Percentiles rank a stretch among this genome's conserved stretches.
phyloP scores from a whole-genome alignment of 202 grass and related monocot species.

The Hordeum pubiflorum region DNA sequence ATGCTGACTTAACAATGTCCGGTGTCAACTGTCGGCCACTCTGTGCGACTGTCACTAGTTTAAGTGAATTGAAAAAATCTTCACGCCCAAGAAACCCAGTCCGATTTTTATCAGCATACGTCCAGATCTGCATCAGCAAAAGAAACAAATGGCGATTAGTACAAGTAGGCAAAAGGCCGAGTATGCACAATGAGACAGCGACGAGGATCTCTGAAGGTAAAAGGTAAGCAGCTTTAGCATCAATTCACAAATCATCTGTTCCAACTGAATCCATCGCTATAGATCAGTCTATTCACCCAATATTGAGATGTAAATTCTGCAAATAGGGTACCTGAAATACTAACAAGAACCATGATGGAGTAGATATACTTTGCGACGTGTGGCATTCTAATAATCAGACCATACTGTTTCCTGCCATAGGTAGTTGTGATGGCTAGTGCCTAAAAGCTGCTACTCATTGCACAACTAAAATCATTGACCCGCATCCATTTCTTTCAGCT shows the following conservation, averaged over 20 bases:
- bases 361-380: neutral
- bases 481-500: neutral
- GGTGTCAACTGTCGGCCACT: slow-evolving; percentile 67
- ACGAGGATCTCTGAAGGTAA: neutral
- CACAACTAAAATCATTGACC: neutral
- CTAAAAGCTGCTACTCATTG: neutral
- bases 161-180: neutral
- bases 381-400: neutral
- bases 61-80: slow-evolving; percentile 83
- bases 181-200: neutral
- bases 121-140: slow-evolving; percentile 66
- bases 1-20: slow-evolving; percentile 78
- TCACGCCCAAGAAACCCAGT: slow-evolving; percentile 84
- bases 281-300: neutral
- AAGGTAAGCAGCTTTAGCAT: neutral
- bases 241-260: neutral
- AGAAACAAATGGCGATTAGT: slow-evolving; percentile 1
- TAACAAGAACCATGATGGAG: neutral
- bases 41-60: slow-evolving; percentile 86
- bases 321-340: neutral
- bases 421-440: neutral
- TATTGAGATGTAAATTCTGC: neutral
- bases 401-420: neutral
- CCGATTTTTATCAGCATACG: slow-evolving; percentile 69
- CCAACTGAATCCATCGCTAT: neutral